A percentile compares a stretch with the other conserved stretches of the same genome.
These are phyloP conservation scores for Kuraishia piskuri DNA, from an alignment of 805 yeast species.

Conservation along the genomic window DNA sequence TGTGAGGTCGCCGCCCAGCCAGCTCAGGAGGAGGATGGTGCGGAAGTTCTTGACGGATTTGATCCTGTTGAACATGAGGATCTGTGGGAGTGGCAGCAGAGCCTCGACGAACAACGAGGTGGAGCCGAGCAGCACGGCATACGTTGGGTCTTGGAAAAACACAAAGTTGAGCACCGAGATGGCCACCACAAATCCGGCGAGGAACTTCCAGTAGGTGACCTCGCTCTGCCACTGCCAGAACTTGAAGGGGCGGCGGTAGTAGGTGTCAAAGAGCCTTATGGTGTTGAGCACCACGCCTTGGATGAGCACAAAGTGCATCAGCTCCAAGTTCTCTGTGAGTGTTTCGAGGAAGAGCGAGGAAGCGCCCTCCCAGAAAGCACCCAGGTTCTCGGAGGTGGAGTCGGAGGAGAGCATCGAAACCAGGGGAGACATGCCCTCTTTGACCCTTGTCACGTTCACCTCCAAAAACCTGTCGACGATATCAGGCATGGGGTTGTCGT, in stretches of 20 bases:
- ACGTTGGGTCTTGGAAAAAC: conserved; percentile 15
- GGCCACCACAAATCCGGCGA: conserved; percentile 29
- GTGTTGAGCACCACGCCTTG: conserved; percentile 13
- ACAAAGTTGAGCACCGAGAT: conserved; percentile 12
- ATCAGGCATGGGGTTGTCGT: conserved; percentile 16
- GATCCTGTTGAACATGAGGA: conserved; percentile 55
- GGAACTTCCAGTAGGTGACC: conserved; percentile 52
- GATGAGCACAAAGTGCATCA: neutral
- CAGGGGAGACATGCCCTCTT: neutral
- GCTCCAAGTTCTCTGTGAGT: neutral
- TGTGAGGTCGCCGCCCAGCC: conserved; percentile 85
- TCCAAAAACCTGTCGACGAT: conserved; percentile 15
- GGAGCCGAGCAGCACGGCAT: conserved; percentile 23
- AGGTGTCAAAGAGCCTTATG: conserved; percentile 61
- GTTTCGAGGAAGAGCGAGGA: neutral
- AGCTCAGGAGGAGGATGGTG: conserved; percentile 61
- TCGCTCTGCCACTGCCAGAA: conserved; percentile 87
- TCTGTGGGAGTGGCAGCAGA: conserved; percentile 69
- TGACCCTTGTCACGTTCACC: neutral
- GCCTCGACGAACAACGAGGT: conserved; percentile 56
- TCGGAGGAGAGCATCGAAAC: neutral
- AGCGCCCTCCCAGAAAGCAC: neutral
- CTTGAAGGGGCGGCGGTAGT: conserved; percentile 49
- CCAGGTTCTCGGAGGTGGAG: neutral
- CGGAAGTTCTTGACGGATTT: conserved; percentile 75